Percentiles rank a stretch among this genome's conserved stretches.
These are phyloP conservation scores for Aspergillus diversus DNA, from an alignment of 495 filamentous ascomycete species.

Conservation along the genomic window DNA sequence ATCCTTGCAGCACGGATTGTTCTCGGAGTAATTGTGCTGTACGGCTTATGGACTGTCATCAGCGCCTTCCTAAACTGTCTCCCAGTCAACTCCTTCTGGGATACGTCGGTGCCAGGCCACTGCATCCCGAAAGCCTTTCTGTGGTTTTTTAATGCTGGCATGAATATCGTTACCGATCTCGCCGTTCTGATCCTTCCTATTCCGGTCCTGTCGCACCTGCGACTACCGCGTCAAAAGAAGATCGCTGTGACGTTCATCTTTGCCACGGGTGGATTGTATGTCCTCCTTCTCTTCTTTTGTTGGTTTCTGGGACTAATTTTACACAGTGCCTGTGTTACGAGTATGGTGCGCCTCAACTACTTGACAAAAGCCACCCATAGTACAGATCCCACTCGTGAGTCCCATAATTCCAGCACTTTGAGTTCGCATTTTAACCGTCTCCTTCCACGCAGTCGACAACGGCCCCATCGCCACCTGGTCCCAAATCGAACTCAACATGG, in stretches of 20 bases:
- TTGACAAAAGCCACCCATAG: conserved; percentile 4
- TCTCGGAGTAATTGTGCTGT: neutral
- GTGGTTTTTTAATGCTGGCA: conserved; percentile 4
- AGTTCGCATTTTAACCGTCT: neutral
- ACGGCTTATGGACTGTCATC: conserved; percentile 8
- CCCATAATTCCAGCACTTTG: neutral
- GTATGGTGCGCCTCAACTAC: conserved; percentile 3
- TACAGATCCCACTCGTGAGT: neutral
- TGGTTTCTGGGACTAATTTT: neutral
- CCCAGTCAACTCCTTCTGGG: conserved; percentile 7
- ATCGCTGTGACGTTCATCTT: conserved; percentile 6
- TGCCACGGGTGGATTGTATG: conserved; percentile 4
- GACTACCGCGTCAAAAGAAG: conserved; percentile 4
- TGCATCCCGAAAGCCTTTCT: conserved; percentile 3
- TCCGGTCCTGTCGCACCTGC: conserved; percentile 1
- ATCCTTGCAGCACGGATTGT: neutral
- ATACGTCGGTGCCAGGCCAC: neutral
- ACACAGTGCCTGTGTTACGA: conserved; percentile 5
- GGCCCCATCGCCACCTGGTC: conserved; percentile 6
- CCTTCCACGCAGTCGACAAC: neutral
- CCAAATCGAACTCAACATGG: conserved; percentile 12
- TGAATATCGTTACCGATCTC: conserved; percentile 6
- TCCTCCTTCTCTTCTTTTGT: neutral
- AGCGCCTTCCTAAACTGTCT: conserved; percentile 10
- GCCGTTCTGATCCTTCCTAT: neutral